A percentile compares a stretch with the other conserved stretches of the same genome.
Evolutionary conservation across 768 basidiomycete species (phyloP).

Genomic region (Suillus decipiens): DNA sequence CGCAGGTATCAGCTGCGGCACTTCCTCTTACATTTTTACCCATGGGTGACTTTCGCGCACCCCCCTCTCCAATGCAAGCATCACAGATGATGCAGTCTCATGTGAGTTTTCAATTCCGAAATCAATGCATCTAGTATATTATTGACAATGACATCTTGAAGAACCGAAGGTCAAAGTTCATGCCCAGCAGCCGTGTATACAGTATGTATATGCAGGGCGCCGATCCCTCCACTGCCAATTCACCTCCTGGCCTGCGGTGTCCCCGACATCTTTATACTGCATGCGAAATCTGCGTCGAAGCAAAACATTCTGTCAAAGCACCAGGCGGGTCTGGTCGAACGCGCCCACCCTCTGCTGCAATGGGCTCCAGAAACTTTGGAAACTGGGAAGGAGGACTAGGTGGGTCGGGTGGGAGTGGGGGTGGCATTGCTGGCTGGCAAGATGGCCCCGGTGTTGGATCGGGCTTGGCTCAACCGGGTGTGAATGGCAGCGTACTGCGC

Average conservation of each 20-base stretch:
- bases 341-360: constrained; percentile 14
- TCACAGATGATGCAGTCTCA: neutral
- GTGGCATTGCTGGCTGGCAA: constrained; percentile 71
- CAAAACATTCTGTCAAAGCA: constrained; percentile 38
- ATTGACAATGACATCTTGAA: constrained; percentile 11
- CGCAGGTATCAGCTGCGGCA: constrained; percentile 29
- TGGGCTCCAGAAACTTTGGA: constrained; percentile 7
- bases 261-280: constrained; percentile 72
- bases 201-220: constrained; percentile 61
- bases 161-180: constrained; percentile 16
- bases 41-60: constrained; percentile 6
- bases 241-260: constrained; percentile 65
- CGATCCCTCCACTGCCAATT: constrained; percentile 61
- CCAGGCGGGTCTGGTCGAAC: constrained; percentile 29
- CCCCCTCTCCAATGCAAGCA: constrained; percentile 5
- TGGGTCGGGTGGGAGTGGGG: constrained; percentile 30
- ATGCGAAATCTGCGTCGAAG: constrained; percentile 78
- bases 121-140: constrained; percentile 1
- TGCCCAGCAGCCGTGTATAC: constrained; percentile 43
- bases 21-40: constrained; percentile 14
- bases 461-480: constrained; percentile 60
- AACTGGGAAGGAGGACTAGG: constrained; percentile 29
- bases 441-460: constrained; percentile 75
- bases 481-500: constrained; percentile 59
- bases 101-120: neutral